Conservation (phyloP, 805 yeast genomes). For the Scheffersomyces lignosus region DNA sequence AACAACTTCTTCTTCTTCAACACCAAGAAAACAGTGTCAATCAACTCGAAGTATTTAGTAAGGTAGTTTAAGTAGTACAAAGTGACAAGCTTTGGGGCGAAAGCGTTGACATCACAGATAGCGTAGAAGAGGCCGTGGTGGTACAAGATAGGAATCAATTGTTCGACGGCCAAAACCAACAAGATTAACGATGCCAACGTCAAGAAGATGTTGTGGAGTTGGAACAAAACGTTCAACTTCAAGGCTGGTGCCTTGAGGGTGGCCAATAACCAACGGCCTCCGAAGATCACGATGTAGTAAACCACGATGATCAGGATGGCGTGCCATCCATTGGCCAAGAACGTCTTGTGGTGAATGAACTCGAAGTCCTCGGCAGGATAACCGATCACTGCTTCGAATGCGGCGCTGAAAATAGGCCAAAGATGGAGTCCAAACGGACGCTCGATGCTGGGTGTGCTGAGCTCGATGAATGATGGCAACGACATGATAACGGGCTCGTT, state of each 20-base stretch:
- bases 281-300: constrained; percentile 47
- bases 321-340: constrained; percentile 63
- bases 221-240: constrained; percentile 75
- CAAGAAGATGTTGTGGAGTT: constrained; percentile 77
- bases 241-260: constrained; percentile 57
- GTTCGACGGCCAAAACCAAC: constrained; percentile 75
- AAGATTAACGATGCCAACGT: constrained; percentile 68
- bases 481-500: neutral
- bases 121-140: constrained; percentile 80
- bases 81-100: constrained; percentile 80
- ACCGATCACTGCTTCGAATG: constrained; percentile 46
- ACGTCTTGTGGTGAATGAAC: constrained; percentile 64
- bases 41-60: constrained; percentile 83
- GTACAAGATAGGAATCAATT: constrained; percentile 74
- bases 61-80: constrained; percentile 89
- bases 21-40: constrained; percentile 90
- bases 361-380: constrained; percentile 66
- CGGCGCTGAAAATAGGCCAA: constrained; percentile 65
- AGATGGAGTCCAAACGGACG: constrained; percentile 58
- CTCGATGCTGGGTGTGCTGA: constrained; percentile 36
- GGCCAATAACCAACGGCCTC: constrained; percentile 70
- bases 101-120: constrained; percentile 74
- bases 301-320: constrained; percentile 46
- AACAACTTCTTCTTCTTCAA: constrained; percentile 88
- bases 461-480: constrained; percentile 17